Percentiles rank a stretch among this genome's conserved stretches.
Evolutionary conservation across 2,329 filamentous ascomycete species (phyloP).

Genomic region (Zopfia rhizophila): DNA sequence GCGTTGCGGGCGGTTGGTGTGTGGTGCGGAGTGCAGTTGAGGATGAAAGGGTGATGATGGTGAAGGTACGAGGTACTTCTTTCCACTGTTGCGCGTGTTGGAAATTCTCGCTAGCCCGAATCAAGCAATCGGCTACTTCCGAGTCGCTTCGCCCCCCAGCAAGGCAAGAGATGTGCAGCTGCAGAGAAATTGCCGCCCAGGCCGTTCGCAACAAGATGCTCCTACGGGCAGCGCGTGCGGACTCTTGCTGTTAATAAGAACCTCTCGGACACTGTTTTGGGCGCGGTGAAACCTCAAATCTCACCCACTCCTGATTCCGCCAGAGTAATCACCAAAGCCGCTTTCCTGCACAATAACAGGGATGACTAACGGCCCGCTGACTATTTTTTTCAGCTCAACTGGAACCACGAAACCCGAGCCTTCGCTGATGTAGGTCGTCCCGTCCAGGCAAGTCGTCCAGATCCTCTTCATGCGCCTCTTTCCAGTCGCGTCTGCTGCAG

Average conservation of each 20-base stretch:
- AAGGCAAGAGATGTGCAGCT: constrained; percentile 2
- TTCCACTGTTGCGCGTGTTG: constrained; percentile 49
- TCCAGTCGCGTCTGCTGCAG: constrained; percentile 3
- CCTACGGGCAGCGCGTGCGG: constrained; percentile 12
- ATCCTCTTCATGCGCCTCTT: constrained; percentile 10
- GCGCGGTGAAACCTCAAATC: constrained; percentile 40
- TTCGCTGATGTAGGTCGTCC: constrained; percentile 9
- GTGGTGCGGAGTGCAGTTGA: constrained; percentile 35
- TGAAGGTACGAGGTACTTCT: constrained; percentile 49
- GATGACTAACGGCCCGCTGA: constrained; percentile 36
- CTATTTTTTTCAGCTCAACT: constrained; percentile 23
- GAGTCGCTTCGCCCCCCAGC: constrained; percentile 11
- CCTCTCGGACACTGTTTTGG: constrained; percentile 28
- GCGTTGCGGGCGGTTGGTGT: constrained; percentile 31
- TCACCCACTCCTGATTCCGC: constrained; percentile 33
- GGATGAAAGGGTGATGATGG: constrained; percentile 40
- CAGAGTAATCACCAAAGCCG: constrained; percentile 24
- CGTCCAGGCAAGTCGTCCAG: background rate
- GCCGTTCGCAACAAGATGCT: constrained; percentile 15
- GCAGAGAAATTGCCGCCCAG: constrained; percentile 25
- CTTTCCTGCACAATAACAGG: constrained; percentile 15
- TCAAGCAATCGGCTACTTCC: constrained; percentile 35
- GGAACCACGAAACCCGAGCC: constrained; percentile 20
- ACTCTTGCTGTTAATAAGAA: constrained; percentile 22
- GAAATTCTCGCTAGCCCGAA: constrained; percentile 39